Conservation (phyloP, 441 rosid species). For the Biscutella laevigata region DNA sequence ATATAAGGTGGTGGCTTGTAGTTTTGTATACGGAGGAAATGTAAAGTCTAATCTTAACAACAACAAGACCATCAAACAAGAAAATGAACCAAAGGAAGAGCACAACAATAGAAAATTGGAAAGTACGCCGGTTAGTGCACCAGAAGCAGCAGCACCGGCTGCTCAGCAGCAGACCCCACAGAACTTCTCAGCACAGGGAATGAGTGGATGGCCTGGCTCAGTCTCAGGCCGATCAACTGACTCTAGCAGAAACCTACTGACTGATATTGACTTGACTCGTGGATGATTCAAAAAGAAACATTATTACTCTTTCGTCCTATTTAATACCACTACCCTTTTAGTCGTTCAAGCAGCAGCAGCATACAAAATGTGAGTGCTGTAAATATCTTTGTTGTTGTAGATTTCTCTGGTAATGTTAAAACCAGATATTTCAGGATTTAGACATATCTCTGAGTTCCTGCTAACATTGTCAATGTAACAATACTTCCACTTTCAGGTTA, state of each 20-base stretch:
- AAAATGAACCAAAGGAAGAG: constrained; percentile 39
- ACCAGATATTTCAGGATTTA: constrained; percentile 11
- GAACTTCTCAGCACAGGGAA: constrained; percentile 37
- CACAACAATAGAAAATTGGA: constrained; percentile 37
- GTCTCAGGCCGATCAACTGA: constrained; percentile 41
- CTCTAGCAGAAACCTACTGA: constrained; percentile 56
- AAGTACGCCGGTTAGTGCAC: constrained; percentile 26
- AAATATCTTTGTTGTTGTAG: constrained; percentile 75
- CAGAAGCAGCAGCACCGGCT: constrained; percentile 23
- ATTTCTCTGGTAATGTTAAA: constrained; percentile 11
- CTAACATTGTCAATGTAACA: constrained; percentile 23
- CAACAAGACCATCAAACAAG: constrained; percentile 31
- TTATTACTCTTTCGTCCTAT: constrained; percentile 10
- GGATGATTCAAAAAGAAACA: constrained; percentile 40
- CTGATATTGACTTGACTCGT: constrained; percentile 74
- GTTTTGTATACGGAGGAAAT: constrained; percentile 62
- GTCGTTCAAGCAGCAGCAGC: constrained; percentile 30
- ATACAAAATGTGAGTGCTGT: constrained; percentile 44
- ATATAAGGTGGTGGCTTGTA: constrained; percentile 79
- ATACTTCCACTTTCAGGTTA: constrained; percentile 6
- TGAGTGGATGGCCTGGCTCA: constrained; percentile 53
- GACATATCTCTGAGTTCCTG: constrained; percentile 9
- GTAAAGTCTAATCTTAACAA: constrained; percentile 30
- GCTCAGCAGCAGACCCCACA: constrained; percentile 35
- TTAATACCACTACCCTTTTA: constrained; percentile 9